Evolutionary conservation across 2,329 filamentous ascomycete genomes (phyloP).

Genomic region (Cordyceps militaris): DNA sequence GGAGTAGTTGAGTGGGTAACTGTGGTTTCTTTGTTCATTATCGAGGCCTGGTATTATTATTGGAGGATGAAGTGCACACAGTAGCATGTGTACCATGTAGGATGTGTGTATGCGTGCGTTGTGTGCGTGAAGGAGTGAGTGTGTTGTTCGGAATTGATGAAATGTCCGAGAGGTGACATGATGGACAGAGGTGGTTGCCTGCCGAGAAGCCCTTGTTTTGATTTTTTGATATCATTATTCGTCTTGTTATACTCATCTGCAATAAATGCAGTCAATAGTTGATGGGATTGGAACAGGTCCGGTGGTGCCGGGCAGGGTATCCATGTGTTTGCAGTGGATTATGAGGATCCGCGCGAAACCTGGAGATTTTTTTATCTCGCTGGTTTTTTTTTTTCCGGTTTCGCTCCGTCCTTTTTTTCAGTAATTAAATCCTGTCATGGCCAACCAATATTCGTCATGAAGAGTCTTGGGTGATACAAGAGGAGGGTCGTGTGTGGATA

Average conservation of each 20-base stretch:
- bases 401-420: neutral
- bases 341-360: neutral
- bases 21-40: constrained; percentile 1
- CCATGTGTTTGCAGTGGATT: neutral
- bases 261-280: too few relatives aligned
- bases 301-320: neutral
- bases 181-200: neutral
- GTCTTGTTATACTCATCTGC: neutral
- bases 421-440: neutral
- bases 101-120: too few relatives aligned
- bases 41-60: neutral
- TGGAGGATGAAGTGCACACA: too few relatives aligned
- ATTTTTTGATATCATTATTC: neutral
- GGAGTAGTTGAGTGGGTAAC: neutral
- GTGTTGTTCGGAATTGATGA: neutral
- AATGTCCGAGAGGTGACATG: neutral
- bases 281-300: too few relatives aligned
- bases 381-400: neutral
- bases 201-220: neutral
- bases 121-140: too few relatives aligned
- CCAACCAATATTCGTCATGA: neutral
- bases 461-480: neutral
- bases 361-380: neutral
- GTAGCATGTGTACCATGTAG: too few relatives aligned
- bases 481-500: neutral